Conservation (phyloP, 2,329 filamentous ascomycete genomes). For the Beauveria caledonica region DNA sequence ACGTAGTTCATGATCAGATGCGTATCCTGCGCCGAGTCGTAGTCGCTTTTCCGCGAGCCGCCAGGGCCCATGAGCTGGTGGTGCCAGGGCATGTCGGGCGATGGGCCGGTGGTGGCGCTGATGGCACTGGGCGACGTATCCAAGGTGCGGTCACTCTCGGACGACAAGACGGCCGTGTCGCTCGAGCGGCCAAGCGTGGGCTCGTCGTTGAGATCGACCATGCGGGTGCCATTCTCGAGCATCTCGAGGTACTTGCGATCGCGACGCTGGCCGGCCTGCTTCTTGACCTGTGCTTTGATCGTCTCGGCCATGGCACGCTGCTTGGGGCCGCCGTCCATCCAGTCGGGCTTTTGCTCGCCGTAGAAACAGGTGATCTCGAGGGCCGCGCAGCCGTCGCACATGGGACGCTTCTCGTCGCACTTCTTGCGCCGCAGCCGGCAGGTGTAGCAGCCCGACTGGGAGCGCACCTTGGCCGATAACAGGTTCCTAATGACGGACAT, state of each 20-base stretch:
- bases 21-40: constrained; percentile 18
- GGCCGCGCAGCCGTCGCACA: constrained; percentile 41
- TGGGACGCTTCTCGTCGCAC: constrained; percentile 46
- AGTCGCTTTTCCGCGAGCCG: constrained; percentile 14
- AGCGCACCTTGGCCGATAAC: constrained; percentile 26
- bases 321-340: constrained; percentile 45
- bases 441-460: constrained; percentile 49
- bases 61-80: constrained; percentile 17
- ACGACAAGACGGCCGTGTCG: constrained; percentile 2
- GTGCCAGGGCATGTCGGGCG: constrained; percentile 26
- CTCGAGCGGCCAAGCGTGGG: constrained; percentile 11
- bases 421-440: constrained; percentile 55
- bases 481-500: constrained; percentile 18
- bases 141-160: background rate
- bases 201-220: constrained; percentile 12
- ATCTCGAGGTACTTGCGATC: constrained; percentile 41
- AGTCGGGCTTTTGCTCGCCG: constrained; percentile 42
- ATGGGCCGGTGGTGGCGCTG: constrained; percentile 14
- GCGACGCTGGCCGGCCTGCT: constrained; percentile 40
- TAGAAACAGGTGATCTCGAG: constrained; percentile 52
- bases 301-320: constrained; percentile 44
- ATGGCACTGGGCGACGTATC: constrained; percentile 4
- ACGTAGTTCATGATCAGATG: constrained; percentile 50
- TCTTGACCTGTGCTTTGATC: constrained; percentile 51
- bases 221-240: constrained; percentile 26